A percentile compares a stretch with the other conserved stretches of the same genome.
Conservation (phyloP, 2,329 filamentous ascomycete genomes). For the Trichoderma sp. region DNA sequence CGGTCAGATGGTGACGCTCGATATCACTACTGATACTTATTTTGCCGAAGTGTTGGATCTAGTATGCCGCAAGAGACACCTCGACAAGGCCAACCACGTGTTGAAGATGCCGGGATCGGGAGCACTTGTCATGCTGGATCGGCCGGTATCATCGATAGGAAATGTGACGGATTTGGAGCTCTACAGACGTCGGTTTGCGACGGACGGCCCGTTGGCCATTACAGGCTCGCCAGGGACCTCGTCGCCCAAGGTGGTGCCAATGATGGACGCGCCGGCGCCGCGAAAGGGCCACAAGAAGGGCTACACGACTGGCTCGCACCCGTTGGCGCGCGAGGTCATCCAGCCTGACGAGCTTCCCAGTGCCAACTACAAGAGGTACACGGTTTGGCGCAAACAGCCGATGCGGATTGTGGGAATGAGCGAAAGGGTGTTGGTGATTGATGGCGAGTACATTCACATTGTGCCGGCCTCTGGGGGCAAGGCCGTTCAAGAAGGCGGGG, state of each 20-base stretch:
- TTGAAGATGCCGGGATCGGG: slow-evolving; percentile 75
- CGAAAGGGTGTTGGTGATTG: slow-evolving; percentile 75
- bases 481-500: slow-evolving; percentile 61
- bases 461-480: slow-evolving; percentile 71
- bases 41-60: slow-evolving; percentile 79
- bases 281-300: slow-evolving; percentile 56
- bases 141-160: slow-evolving; percentile 76
- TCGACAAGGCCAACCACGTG: slow-evolving; percentile 78
- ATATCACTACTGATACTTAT: slow-evolving; percentile 81
- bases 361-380: slow-evolving; percentile 72
- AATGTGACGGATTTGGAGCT: slow-evolving; percentile 75
- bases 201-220: slow-evolving; percentile 69
- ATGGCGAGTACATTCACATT: slow-evolving; percentile 85
- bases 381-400: slow-evolving; percentile 78
- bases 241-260: slow-evolving; percentile 65
- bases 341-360: slow-evolving; percentile 60
- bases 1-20: slow-evolving; percentile 71
- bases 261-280: slow-evolving; percentile 46
- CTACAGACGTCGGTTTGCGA: slow-evolving; percentile 71
- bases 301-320: slow-evolving; percentile 60
- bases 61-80: slow-evolving; percentile 73
- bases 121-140: slow-evolving; percentile 73
- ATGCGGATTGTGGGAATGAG: slow-evolving; percentile 78
- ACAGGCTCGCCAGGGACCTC: slow-evolving; percentile 68
- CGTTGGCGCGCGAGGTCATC: slow-evolving; percentile 64